A percentile compares a stretch with the other conserved stretches of the same genome.
Conservation (phyloP, 768 basidiomycete species). For the Leccinum uliginosum region DNA sequence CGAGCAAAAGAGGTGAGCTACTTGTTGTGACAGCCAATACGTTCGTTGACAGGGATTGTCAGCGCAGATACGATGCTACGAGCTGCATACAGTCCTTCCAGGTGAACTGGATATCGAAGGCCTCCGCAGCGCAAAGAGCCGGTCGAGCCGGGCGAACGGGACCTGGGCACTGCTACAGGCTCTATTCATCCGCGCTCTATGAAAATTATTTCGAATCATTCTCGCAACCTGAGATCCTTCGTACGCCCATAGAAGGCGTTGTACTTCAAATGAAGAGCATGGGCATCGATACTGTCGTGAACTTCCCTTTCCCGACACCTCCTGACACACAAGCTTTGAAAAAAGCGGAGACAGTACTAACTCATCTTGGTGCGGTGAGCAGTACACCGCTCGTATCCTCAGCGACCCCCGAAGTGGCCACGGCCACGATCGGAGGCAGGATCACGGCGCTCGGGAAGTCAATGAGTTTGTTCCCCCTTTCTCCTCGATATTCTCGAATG, state of each 20-base stretch:
- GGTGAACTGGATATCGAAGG: conserved; percentile 92
- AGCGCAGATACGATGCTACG: conserved; percentile 79
- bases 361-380: conserved; percentile 78
- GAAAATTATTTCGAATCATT: conserved; percentile 91
- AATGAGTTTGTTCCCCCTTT: conserved; percentile 92
- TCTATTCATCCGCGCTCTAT: conserved; percentile 93
- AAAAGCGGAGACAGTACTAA: conserved; percentile 79
- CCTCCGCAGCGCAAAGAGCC: conserved; percentile 89
- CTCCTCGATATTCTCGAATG: conserved; percentile 96
- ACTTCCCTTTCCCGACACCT: conserved; percentile 98
- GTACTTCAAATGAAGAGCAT: conserved; percentile 99
- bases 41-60: not conserved
- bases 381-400: conserved; percentile 25
- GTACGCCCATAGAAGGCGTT: conserved; percentile 95
- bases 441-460: conserved; percentile 89
- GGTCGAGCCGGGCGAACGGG: conserved; percentile 98
- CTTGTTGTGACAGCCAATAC: not conserved
- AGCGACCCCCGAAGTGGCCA: conserved; percentile 5
- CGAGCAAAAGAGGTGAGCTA: conserved; percentile 81
- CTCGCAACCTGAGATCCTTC: conserved; percentile 85
- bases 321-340: conserved; percentile 73
- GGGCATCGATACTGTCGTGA: conserved; percentile 94
- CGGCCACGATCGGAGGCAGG: conserved; percentile 43
- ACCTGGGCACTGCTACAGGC: conserved; percentile 95
- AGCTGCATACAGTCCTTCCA: conserved; percentile 90